Evolutionary conservation across 257 asterid genomes (phyloP), one percentile per base, ranked within the genome.

Genomic region (Solanum okadae): DNA sequence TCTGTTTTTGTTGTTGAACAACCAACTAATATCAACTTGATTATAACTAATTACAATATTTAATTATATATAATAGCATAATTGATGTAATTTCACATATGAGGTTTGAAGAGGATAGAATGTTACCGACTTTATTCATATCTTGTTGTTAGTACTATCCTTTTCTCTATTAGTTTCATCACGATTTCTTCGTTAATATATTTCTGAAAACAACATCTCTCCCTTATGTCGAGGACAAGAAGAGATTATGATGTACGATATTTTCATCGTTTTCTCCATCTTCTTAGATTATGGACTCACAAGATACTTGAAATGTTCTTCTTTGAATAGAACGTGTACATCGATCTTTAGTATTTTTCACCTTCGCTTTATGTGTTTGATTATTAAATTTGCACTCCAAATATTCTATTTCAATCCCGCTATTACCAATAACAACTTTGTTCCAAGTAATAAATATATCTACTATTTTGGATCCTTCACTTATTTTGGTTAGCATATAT

Each of bases 301-400:
- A 3, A 0, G 22, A 49, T 49, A 49, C 61, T 49, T 0, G 25
- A 59, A 9, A 20, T 22, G 5, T 22, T 8, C 67, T 59, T 59
- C 11, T 20, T 22, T 20, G 0, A 3, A 18, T 20, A 56, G 10
- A 8, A 59, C 67, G 2, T 59, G 2, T 8, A 8, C 11, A 59
- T 59, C 25, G 5, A 59, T 20, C 5, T 59, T 59, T 1, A 8
- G 4, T 22, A 20, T 3, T 20, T 52, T 59, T 7, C 12, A 8
- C 4, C n/a, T 8, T 0, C 0, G 23, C 0, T 3, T 59, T 20
- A 59, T 59, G 8, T 3, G 2, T 49, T 0, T 9, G 13, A 0
- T 49, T 49, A 15, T 5, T 49, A 15, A 49, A 49, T 49, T 15
- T 49, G 3, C 8, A 15, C 22, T 49, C 8, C 0, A 49, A 49